These are phyloP conservation scores for Sclerotinia nivalis DNA, from an alignment of 2,329 filamentous ascomycete genomes.

Conservation along the genomic window DNA sequence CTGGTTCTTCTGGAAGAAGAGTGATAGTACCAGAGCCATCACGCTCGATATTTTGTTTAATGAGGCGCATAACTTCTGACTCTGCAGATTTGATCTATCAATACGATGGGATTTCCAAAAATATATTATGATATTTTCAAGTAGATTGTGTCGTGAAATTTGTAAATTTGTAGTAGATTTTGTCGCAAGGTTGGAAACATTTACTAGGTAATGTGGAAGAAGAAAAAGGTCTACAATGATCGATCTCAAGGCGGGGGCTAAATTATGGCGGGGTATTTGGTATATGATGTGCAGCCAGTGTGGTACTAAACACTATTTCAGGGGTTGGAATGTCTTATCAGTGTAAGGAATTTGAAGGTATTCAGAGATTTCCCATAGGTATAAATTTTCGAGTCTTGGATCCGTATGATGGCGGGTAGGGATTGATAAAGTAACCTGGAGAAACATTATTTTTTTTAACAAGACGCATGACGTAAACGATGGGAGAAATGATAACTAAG, in stretches of 20 bases:
- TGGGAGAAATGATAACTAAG: too few relatives aligned
- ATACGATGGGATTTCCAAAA: background rate
- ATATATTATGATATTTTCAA: background rate
- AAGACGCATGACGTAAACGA: conserved; percentile 1
- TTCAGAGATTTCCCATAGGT: background rate
- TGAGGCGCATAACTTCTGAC: conserved; percentile 58
- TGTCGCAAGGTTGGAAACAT: background rate
- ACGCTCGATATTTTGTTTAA: conserved; percentile 66
- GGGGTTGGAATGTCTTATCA: background rate
- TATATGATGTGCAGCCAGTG: background rate
- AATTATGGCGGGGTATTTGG: background rate
- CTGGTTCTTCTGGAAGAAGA: conserved; percentile 69
- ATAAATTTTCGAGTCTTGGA: too few relatives aligned
- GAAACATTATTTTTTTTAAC: background rate
- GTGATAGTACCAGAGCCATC: conserved; percentile 66
- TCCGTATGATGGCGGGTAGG: too few relatives aligned
- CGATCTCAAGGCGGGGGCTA: background rate
- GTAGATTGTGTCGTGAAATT: background rate
- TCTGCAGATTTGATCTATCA: background rate
- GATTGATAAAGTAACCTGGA: background rate
- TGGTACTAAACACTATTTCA: background rate
- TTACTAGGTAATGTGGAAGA: background rate
- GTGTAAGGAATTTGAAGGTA: background rate
- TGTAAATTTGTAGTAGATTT: background rate
- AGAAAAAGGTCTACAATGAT: background rate